A percentile compares a stretch with the other conserved stretches of the same genome.
These are phyloP conservation scores for Diaporthe sp. DNA, from an alignment of 2,329 filamentous ascomycete species.

Conservation along the genomic window DNA sequence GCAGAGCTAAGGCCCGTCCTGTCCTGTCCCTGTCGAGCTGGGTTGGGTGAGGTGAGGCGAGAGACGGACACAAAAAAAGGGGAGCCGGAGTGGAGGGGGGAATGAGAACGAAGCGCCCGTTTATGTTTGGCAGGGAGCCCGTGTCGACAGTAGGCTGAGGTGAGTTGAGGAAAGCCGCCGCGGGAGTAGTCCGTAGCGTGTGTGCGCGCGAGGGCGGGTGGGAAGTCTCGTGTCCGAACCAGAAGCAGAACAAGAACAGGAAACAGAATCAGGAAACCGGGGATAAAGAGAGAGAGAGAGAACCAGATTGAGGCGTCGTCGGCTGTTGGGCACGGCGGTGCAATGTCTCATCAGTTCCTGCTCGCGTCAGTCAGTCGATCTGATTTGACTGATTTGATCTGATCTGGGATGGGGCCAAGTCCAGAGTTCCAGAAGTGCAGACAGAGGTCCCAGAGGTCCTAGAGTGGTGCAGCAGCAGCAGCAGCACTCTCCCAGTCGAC, in stretches of 20 bases:
- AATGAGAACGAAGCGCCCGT: background rate
- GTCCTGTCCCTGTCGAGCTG: background rate
- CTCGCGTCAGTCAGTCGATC: background rate
- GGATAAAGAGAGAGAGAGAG: too few relatives aligned
- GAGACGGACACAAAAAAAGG: slow-evolving; percentile 3
- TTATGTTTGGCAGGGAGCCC: background rate
- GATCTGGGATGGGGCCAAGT: slow-evolving; percentile 15
- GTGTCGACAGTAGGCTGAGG: background rate
- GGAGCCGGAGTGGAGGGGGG: background rate
- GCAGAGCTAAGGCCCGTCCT: slow-evolving; percentile 3
- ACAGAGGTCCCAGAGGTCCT: background rate
- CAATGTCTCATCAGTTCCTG: slow-evolving; percentile 1
- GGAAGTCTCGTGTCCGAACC: background rate
- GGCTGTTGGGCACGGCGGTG: background rate
- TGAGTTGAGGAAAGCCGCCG: background rate
- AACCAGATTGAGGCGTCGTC: background rate
- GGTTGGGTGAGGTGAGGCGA: slow-evolving; percentile 24
- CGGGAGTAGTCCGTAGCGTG: background rate
- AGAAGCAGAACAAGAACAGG: background rate
- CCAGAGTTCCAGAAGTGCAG: slow-evolving; percentile 13
- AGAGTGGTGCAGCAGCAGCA: too few relatives aligned
- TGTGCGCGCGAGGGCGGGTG: background rate
- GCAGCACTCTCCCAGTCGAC: background rate
- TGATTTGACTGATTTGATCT: slow-evolving; percentile 11
- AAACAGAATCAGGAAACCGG: background rate